Evolutionary conservation across 768 basidiomycete species (phyloP).

Genomic region (Podaxis sp.): DNA sequence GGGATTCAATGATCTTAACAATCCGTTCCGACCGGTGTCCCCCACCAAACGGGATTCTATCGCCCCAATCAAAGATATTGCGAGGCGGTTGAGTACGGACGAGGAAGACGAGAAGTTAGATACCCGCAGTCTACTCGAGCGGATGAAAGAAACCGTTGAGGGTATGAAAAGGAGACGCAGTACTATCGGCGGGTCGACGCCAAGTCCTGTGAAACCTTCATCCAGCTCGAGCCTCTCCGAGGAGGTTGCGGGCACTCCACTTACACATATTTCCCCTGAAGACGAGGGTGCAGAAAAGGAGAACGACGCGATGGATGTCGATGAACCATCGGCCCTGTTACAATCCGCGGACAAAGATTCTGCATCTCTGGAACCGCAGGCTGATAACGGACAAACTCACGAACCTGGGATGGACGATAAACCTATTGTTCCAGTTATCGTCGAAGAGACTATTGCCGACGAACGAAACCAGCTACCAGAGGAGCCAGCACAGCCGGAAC

Average conservation of each 20-base stretch:
- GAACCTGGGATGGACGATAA: neutral
- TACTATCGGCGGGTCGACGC: conserved; percentile 17
- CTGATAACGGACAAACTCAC: conserved; percentile 1
- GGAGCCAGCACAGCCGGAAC: neutral
- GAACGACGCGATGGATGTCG: conserved; percentile 16
- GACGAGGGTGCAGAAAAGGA: neutral
- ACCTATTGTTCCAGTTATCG: conserved; percentile 11
- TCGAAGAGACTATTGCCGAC: conserved; percentile 9
- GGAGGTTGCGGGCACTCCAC: neutral
- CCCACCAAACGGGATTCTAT: conserved; percentile 7
- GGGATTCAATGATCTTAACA: conserved; percentile 15
- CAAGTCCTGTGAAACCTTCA: conserved; percentile 8
- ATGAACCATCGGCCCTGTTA: neutral
- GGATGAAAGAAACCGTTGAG: conserved; percentile 48
- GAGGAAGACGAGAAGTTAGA: conserved; percentile 36
- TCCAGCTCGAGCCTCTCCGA: neutral
- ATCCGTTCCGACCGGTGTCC: conserved; percentile 14
- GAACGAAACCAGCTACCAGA: neutral
- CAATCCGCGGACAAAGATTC: neutral
- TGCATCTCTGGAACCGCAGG: neutral
- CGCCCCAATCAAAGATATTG: conserved; percentile 16
- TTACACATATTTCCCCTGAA: neutral
- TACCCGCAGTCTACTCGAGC: conserved; percentile 41
- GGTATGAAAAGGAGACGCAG: conserved; percentile 46
- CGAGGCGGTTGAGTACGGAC: conserved; percentile 17